Percentiles rank a stretch among this genome's conserved stretches.
phyloP scores from a whole-genome alignment of 768 basidiomycete species.

The Filobasidium floriforme region DNA sequence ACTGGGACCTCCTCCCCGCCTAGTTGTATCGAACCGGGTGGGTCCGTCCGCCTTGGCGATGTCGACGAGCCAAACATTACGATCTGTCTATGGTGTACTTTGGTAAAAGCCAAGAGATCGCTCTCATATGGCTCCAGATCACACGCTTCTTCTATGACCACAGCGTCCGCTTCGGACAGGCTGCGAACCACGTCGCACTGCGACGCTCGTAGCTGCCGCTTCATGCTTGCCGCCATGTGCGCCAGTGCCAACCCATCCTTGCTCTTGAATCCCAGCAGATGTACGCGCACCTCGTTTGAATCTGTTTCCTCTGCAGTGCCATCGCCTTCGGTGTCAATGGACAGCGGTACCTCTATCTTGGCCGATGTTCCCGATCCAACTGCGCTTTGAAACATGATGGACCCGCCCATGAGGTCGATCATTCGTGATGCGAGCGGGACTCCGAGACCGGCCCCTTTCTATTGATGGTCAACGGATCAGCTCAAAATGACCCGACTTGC shows the following conservation, averaged over 20 bases:
- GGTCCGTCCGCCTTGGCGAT: background rate
- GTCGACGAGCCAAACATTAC: slow-evolving; percentile 2
- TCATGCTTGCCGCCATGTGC: background rate
- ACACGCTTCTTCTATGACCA: slow-evolving; percentile 2
- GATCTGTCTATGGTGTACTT: background rate
- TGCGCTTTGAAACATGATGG: slow-evolving; percentile 34
- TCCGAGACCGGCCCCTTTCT: slow-evolving; percentile 37
- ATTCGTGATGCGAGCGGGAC: slow-evolving; percentile 37
- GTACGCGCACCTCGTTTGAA: background rate
- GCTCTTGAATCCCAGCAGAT: slow-evolving; percentile 2
- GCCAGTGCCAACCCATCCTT: background rate
- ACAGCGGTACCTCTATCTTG: slow-evolving; percentile 36
- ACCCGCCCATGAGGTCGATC: slow-evolving; percentile 42
- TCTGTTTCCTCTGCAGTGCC: background rate
- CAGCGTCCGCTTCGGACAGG: background rate
- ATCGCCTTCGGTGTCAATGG: slow-evolving; percentile 16
- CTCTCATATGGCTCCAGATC: background rate
- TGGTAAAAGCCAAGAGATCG: background rate
- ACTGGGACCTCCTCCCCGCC: slow-evolving; percentile 8
- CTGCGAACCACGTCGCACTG: background rate
- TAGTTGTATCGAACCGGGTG: background rate
- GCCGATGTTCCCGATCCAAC: slow-evolving; percentile 34
- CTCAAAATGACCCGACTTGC: background rate
- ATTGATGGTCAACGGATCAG: background rate
- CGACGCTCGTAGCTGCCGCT: background rate